phyloP scores from a whole-genome alignment of 345 rosid species.

The Corchorus capsularis region DNA sequence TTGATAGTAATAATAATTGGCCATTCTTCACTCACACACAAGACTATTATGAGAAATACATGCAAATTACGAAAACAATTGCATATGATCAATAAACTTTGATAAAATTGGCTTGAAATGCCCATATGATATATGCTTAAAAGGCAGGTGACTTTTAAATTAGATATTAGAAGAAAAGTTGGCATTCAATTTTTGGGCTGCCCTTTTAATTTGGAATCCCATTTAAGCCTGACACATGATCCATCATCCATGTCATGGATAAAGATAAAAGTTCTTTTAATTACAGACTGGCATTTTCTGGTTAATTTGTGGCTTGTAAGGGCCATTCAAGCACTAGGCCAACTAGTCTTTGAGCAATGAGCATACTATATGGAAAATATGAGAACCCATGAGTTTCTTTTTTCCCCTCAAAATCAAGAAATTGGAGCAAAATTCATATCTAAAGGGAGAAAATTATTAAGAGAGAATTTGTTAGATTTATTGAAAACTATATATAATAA shows the following conservation, averaged over 20 bases:
- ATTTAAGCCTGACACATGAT: not conserved
- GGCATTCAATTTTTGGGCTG: not conserved
- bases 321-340: not conserved
- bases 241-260: not conserved
- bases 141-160: not conserved
- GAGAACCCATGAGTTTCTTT: not conserved
- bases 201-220: not conserved
- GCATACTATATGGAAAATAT: not conserved
- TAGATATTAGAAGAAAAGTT: not conserved
- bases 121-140: not conserved
- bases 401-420: too few relatives aligned
- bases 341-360: not conserved
- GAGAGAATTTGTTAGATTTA: not conserved
- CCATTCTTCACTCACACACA: too few relatives aligned
- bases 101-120: not conserved
- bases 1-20: too few relatives aligned
- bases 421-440: too few relatives aligned
- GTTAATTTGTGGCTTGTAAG: not conserved
- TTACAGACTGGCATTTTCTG: not conserved
- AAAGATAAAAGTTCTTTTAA: not conserved
- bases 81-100: not conserved
- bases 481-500: not conserved
- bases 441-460: not conserved
- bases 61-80: too few relatives aligned
- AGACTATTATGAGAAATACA: too few relatives aligned